Evolutionary conservation across 1,139 yeast genomes (phyloP), one percentile per base, ranked within the genome.

Genomic region (Pichia inconspicua): DNA sequence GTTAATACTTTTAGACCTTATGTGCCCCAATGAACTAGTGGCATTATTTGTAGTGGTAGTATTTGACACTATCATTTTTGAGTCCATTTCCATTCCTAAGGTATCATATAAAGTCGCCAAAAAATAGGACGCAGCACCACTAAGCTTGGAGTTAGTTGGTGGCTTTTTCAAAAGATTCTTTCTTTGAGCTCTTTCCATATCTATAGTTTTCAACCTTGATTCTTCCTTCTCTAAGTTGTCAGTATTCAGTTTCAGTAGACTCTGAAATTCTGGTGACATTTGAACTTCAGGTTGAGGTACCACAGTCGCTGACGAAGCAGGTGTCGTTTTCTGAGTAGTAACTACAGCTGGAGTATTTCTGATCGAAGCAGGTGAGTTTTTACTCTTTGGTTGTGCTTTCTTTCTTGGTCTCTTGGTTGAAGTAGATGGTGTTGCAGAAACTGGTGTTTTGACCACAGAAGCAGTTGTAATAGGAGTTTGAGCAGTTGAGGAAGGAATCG

Each of bases 21-120:
- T 15, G 41, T 48, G 48, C 11, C 47, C 45, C 11, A 44, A 27
- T 11, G 34, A n/a, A 25, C 27, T 40, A 10, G 30, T 19, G 10
- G 30, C n/a, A 8, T 44, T 38, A 14, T 27, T 25, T 3, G 27
- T 6, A 7, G 32, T 39, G 6, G 27, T 9, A 10, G 53, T 43
- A 35, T 41, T 44, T 25, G 61, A 58, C 30, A 58, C 36, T 12
- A 65, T 44, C 14, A 17, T 28, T n/a, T 48, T 52, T 43, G 63
- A 66, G 27, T 68, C 63, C 25, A 71, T 76, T 25, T 71, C 74
- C 42, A 78, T 57, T 43, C 73, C 77, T 50, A 78, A 64, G 39
- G 76, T 64, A 57, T 78, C 78, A 11, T 78, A 71, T 51, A 78
- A 65, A 1, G 81, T 70, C 0, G 79, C 74, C 47, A 73, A 66